Conservation (phyloP, 495 filamentous ascomycete genomes). For the Staphylotrichum longicolle region DNA sequence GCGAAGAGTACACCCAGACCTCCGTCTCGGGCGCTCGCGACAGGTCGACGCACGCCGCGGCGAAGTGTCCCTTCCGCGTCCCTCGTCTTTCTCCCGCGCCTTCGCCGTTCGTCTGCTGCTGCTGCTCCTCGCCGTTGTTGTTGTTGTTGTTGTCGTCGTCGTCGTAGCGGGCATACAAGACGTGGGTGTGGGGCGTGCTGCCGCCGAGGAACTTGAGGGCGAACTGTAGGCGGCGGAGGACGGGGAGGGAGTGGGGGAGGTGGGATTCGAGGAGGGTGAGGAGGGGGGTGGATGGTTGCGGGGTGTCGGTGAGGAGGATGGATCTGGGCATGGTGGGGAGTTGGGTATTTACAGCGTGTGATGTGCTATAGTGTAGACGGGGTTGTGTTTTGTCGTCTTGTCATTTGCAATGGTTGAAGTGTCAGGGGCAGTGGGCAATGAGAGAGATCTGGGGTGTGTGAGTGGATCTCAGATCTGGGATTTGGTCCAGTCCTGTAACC, state of each 20-base stretch:
- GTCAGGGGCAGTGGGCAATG: too few relatives aligned
- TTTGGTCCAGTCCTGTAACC: too few relatives aligned
- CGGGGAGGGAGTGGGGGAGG: conserved; percentile 55
- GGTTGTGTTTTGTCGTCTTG: too few relatives aligned
- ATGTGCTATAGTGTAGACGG: neutral
- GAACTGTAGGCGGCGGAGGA: conserved; percentile 60
- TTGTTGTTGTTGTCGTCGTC: neutral
- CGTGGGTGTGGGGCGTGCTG: conserved; percentile 31
- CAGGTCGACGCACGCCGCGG: conserved; percentile 59
- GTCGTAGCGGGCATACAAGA: conserved; percentile 42
- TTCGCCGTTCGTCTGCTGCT: conserved; percentile 13
- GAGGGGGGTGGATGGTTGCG: conserved; percentile 39
- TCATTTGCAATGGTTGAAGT: too few relatives aligned
- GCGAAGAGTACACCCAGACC: conserved; percentile 56
- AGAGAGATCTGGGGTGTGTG: too few relatives aligned
- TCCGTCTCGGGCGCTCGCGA: conserved; percentile 58
- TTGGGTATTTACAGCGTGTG: neutral
- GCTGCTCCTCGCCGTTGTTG: neutral
- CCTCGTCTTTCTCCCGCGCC: too few relatives aligned
- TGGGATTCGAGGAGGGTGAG: conserved; percentile 46
- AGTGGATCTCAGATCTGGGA: too few relatives aligned
- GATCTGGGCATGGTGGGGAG: neutral
- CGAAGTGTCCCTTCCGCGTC: conserved; percentile 30
- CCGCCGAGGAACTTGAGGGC: conserved; percentile 39
- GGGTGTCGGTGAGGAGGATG: conserved; percentile 12